phyloP scores from a whole-genome alignment of 2,329 filamentous ascomycete genomes.

The Exophiala spinifera region DNA sequence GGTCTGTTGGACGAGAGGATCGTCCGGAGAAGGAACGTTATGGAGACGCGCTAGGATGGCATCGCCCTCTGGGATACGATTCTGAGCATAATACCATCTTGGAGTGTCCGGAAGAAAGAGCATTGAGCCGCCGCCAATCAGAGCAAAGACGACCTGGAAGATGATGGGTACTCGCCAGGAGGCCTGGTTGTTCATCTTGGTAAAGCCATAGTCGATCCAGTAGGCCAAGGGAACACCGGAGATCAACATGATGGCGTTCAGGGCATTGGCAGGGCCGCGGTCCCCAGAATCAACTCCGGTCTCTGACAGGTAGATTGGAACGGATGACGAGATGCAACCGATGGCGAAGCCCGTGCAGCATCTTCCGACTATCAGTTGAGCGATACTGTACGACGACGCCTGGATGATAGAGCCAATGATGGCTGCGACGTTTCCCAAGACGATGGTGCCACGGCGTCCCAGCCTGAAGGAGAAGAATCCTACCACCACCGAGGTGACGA shows the following conservation, averaged over 20 bases:
- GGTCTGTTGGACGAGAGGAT: conserved; percentile 23
- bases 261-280: conserved; percentile 30
- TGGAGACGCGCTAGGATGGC: conserved; percentile 29
- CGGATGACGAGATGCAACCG: conserved; percentile 33
- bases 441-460: conserved; percentile 32
- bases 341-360: conserved; percentile 32
- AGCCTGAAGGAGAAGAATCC: conserved; percentile 29
- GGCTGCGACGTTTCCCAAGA: conserved; percentile 30
- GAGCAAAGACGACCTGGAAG: conserved; percentile 32
- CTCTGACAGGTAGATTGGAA: conserved; percentile 34
- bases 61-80: conserved; percentile 28
- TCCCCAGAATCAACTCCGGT: conserved; percentile 31
- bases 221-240: conserved; percentile 33
- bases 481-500: conserved; percentile 31
- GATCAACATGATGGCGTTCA: conserved; percentile 33
- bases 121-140: conserved; percentile 26
- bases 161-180: conserved; percentile 35
- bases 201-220: conserved; percentile 37
- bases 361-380: conserved; percentile 30
- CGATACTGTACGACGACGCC: conserved; percentile 29
- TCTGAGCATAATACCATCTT: conserved; percentile 32
- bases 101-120: conserved; percentile 30
- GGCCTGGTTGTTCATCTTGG: conserved; percentile 30
- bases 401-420: conserved; percentile 34
- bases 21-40: conserved; percentile 5